These are phyloP conservation scores for Aquanectria penicillioides DNA, from an alignment of 2,329 filamentous ascomycete species.

Conservation along the genomic window DNA sequence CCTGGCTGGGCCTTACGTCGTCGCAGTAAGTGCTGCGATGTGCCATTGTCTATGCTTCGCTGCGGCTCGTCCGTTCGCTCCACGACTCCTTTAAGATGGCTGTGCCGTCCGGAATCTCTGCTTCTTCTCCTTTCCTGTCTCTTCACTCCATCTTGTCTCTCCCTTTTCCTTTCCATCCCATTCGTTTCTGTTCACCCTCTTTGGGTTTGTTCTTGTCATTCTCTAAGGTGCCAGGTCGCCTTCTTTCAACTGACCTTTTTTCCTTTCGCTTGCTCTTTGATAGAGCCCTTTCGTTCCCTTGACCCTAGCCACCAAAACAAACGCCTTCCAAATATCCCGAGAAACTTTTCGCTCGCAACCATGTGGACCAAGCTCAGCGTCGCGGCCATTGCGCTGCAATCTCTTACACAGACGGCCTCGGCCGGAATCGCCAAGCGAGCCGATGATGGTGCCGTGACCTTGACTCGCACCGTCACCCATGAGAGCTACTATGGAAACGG, in stretches of 20 bases:
- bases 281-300: slow-evolving; percentile 39
- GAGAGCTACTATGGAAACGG: slow-evolving; percentile 7
- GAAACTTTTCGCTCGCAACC: slow-evolving; percentile 13
- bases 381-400: slow-evolving; percentile 38
- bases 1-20: slow-evolving; percentile 20
- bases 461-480: slow-evolving; percentile 24
- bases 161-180: slow-evolving; percentile 31
- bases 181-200: slow-evolving; percentile 37
- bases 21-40: slow-evolving; percentile 25
- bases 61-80: slow-evolving; percentile 11
- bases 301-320: slow-evolving; percentile 32
- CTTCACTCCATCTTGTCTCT: slow-evolving; percentile 25
- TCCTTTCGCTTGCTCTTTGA: slow-evolving; percentile 37
- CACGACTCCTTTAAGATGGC: slow-evolving; percentile 25
- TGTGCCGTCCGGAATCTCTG: slow-evolving; percentile 21
- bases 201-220: slow-evolving; percentile 41
- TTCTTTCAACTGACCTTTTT: slow-evolving; percentile 32
- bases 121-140: slow-evolving; percentile 17
- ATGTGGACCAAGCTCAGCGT: slow-evolving; percentile 40
- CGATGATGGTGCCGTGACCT: slow-evolving; percentile 24
- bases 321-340: slow-evolving; percentile 17
- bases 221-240: slow-evolving; percentile 43
- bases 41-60: slow-evolving; percentile 8
- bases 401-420: slow-evolving; percentile 31
- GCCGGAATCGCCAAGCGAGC: slow-evolving; percentile 31